Percentiles rank a stretch among this genome's conserved stretches.
phyloP scores from a whole-genome alignment of 306 rosid species.

The Inga oerstediana region DNA sequence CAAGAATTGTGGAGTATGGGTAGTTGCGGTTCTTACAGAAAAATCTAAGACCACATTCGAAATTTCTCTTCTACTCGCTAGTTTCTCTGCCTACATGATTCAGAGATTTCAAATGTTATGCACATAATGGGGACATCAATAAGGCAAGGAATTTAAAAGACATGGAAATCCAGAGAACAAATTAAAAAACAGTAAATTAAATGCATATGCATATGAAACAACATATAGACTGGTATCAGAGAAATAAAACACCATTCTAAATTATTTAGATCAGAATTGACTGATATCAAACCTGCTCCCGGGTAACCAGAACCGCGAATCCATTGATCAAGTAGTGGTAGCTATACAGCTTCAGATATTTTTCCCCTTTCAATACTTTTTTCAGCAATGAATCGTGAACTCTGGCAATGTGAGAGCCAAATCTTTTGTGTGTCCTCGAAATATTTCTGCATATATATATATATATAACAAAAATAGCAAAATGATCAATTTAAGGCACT shows the following conservation, averaged over 20 bases:
- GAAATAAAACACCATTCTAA: slow-evolving; percentile 10
- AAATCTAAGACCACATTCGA: slow-evolving; percentile 85
- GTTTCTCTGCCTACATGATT: slow-evolving; percentile 71
- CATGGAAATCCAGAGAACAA: slow-evolving; percentile 7
- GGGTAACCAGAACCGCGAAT: slow-evolving; percentile 83
- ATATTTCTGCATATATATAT: slow-evolving; percentile 46
- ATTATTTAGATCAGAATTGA: slow-evolving; percentile 26
- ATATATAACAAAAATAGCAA: slow-evolving; percentile 12
- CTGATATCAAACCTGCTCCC: slow-evolving; percentile 66
- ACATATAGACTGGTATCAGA: neutral
- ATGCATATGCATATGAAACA: neutral
- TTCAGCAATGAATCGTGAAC: slow-evolving; percentile 88
- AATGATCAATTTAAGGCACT: slow-evolving; percentile 28
- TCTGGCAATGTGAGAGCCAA: slow-evolving; percentile 64
- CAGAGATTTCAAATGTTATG: slow-evolving; percentile 32
- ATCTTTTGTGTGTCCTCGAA: slow-evolving; percentile 57
- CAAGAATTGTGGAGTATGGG: slow-evolving; percentile 92
- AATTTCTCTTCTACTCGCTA: slow-evolving; percentile 81
- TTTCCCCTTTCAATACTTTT: slow-evolving; percentile 81
- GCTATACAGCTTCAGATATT: slow-evolving; percentile 92
- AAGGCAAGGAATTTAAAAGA: slow-evolving; percentile 5
- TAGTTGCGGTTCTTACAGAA: slow-evolving; percentile 94
- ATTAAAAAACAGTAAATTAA: slow-evolving; percentile 3
- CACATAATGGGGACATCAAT: neutral
- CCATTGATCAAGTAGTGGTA: slow-evolving; percentile 95